A percentile compares a stretch with the other conserved stretches of the same genome.
phyloP scores from a whole-genome alignment of 768 basidiomycete genomes.

The Psilocybe azurescens region DNA sequence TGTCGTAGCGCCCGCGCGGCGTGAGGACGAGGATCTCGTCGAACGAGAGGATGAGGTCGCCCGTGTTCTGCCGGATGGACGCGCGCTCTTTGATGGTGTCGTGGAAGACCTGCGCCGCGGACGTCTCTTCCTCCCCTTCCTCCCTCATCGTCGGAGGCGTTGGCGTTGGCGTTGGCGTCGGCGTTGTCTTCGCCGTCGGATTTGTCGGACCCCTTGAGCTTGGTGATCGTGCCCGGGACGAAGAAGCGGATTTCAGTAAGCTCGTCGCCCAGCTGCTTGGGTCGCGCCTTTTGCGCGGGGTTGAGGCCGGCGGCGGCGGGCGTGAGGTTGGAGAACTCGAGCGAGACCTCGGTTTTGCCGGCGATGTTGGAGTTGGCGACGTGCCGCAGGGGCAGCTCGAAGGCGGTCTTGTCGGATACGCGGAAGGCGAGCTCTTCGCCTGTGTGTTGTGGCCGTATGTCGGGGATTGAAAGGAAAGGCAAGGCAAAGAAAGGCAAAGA shows the following conservation, averaged over 20 bases:
- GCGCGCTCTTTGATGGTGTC: constrained; percentile 96
- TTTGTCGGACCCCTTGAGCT: constrained; percentile 69
- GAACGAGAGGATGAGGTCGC: constrained; percentile 92
- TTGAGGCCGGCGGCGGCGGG: constrained; percentile 36
- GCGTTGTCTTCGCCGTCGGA: constrained; percentile 74
- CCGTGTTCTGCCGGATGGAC: constrained; percentile 89
- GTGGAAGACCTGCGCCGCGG: constrained; percentile 96
- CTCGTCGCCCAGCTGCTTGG: constrained; percentile 70
- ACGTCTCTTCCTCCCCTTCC: constrained; percentile 54
- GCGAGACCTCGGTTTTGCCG: constrained; percentile 96
- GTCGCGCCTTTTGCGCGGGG: constrained; percentile 15
- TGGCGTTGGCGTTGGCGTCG: no score
- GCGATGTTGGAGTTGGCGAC: constrained; percentile 99
- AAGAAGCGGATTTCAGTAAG: constrained; percentile 97
- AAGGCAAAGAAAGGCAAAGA: no score
- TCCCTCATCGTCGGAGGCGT: no score
- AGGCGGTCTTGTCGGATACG: constrained; percentile 85
- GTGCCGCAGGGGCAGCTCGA: constrained; percentile 84
- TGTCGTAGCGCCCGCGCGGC: constrained; percentile 95
- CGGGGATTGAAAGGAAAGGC: neutral
- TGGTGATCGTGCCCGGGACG: constrained; percentile 79
- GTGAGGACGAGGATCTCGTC: constrained; percentile 95
- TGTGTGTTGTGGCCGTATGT: constrained; percentile 32
- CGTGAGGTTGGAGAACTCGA: constrained; percentile 80
- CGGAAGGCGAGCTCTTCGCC: constrained; percentile 92